Evolutionary conservation across 139 green algal genomes (phyloP), one percentile per base, ranked within the genome.

Genomic region (Chlorella sp.): DNA sequence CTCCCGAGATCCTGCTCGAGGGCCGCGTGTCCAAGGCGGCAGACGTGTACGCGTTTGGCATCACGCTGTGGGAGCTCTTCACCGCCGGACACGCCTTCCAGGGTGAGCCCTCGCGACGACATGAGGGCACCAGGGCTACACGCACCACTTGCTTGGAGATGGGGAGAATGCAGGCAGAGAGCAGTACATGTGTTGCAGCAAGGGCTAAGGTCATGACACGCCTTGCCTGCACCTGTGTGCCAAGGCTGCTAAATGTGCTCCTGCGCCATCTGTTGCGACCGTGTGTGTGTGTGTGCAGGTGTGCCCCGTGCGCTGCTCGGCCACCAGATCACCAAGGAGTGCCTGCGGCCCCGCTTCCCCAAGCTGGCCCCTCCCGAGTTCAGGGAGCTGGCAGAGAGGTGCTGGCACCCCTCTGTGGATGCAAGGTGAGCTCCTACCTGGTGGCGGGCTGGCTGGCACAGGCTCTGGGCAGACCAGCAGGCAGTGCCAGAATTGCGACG

Each of bases 21-120:
- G 80, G 76, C 24, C 73, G 74, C 36, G 69, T 86, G 55, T 79
- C 70, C 71, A 83, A 83, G 74, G 81, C 81, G 1, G 77, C 78
- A 0, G 77, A 87, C 55, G 82, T 84, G 65, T 87, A 83, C 51
- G 82, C 82, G 1, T 76, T 87, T 49, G 80, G 76, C 65, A 79
- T 86, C 70, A 81, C 74, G 0, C 65, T 81, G 33, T 86, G 77
- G 77, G 81, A 86, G 70, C 72, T 86, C 22, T 83, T 77, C 77
- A 86, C 81, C 27, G 42, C 63, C 26, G 74, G 74, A n/a, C 72
- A 74, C 6, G 62, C 81, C 1, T 86, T 82, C 69, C 23, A 73
- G 3, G 35, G 32, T 23, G 32, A n/a, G n/a, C n/a, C n/a, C n/a
- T n/a, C n/a, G n/a, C n/a, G n/a, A n/a, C n/a, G n/a, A n/a, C n/a